Evolutionary conservation across 805 yeast genomes (phyloP).

Genomic region (Metschnikowia vanudenii): DNA sequence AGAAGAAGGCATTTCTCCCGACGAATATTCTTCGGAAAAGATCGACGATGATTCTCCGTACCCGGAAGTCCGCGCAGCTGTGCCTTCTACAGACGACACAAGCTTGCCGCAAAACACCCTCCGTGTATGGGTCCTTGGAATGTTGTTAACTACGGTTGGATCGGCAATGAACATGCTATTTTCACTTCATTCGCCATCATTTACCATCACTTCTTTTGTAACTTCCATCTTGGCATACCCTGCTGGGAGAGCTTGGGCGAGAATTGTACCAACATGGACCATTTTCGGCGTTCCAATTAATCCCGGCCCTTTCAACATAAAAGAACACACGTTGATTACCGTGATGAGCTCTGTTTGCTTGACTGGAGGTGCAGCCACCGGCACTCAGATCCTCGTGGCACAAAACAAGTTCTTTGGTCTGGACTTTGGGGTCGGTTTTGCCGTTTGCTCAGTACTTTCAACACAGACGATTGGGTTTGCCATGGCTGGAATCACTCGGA

Average conservation of each 20-base stretch:
- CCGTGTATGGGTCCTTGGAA: slow-evolving; percentile 23
- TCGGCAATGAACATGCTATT: slow-evolving; percentile 29
- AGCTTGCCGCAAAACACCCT: slow-evolving; percentile 19
- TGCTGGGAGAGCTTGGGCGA: slow-evolving; percentile 22
- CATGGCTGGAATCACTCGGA: slow-evolving; percentile 27
- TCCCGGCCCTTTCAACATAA: slow-evolving; percentile 22
- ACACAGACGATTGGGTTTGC: slow-evolving; percentile 31
- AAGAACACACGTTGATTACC: slow-evolving; percentile 16
- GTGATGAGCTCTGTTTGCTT: slow-evolving; percentile 19
- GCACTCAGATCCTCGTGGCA: slow-evolving; percentile 23
- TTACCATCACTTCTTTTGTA: slow-evolving; percentile 26
- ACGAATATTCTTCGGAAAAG: neutral
- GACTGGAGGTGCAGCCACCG: slow-evolving; percentile 20
- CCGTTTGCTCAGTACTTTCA: slow-evolving; percentile 30
- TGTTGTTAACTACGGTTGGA: slow-evolving; percentile 24
- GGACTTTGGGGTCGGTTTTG: slow-evolving; percentile 23
- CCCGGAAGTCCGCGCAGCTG: slow-evolving; percentile 26
- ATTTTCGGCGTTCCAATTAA: slow-evolving; percentile 20
- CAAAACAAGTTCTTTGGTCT: slow-evolving; percentile 16
- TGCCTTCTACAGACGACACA: slow-evolving; percentile 20
- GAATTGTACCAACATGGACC: slow-evolving; percentile 13
- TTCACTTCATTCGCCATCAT: slow-evolving; percentile 26
- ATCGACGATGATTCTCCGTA: slow-evolving; percentile 20
- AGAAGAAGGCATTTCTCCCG: neutral
- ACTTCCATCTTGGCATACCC: slow-evolving; percentile 27